Percentiles rank a stretch among this genome's conserved stretches.
These are phyloP conservation scores for Amoeboaphelidium protococcarum DNA, from an alignment of 371 early-diverging fungal genomes.

Conservation along the genomic window DNA sequence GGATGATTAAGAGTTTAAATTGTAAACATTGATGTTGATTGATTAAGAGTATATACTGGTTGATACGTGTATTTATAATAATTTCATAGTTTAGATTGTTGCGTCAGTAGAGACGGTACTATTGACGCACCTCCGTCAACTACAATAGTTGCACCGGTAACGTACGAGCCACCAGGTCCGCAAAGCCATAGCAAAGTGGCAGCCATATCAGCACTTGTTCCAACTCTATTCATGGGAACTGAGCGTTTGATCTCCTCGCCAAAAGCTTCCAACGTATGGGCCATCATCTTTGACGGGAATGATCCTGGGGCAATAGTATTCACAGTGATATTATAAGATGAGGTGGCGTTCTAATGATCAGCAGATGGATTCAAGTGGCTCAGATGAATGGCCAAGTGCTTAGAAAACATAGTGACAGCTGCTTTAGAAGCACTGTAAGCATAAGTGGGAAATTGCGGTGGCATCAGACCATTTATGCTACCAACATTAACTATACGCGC, in stretches of 20 bases:
- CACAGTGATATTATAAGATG: slow-evolving; percentile 49
- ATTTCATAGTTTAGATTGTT: no score
- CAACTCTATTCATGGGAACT: slow-evolving; percentile 42
- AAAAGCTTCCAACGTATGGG: slow-evolving; percentile 15
- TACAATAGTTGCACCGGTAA: slow-evolving; percentile 50
- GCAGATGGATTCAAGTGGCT: slow-evolving; percentile 22
- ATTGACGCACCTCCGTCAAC: slow-evolving; percentile 51
- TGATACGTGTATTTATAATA: no score
- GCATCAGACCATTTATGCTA: no score
- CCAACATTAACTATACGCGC: slow-evolving; percentile 26
- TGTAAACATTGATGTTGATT: no score
- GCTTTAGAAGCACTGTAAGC: slow-evolving; percentile 55
- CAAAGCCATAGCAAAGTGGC: slow-evolving; percentile 45
- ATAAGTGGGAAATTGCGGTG: slow-evolving; percentile 30
- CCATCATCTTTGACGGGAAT: slow-evolving; percentile 60
- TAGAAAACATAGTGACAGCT: slow-evolving; percentile 42
- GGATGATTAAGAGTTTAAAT: no score
- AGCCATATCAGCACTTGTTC: slow-evolving; percentile 58
- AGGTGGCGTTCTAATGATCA: no score
- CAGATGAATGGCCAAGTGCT: slow-evolving; percentile 33
- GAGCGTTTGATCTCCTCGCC: background rate
- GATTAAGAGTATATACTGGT: no score
- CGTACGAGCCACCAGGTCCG: slow-evolving; percentile 47
- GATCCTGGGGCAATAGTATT: slow-evolving; percentile 77
- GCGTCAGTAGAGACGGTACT: no score